A percentile compares a stretch with the other conserved stretches of the same genome.
Evolutionary conservation across 108 stramenopile species (phyloP).

Genomic region (Fistulifera solaris): DNA sequence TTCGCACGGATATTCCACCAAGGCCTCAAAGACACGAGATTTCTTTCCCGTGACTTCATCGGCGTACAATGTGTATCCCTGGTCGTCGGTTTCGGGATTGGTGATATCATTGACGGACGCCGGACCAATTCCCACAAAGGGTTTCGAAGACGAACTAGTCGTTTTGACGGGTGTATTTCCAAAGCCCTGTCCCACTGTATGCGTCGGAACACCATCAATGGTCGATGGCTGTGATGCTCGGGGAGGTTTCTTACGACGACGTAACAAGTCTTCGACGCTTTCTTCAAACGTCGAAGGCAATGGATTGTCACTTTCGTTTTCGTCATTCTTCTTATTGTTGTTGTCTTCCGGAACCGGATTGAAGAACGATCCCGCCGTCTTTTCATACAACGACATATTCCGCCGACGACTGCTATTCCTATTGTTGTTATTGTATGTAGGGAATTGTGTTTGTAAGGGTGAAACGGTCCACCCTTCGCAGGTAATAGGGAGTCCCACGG

Average conservation of each 20-base stretch:
- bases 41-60: constrained; percentile 79
- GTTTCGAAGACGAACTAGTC: constrained; percentile 13
- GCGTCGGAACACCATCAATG: constrained; percentile 36
- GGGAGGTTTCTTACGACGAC: constrained; percentile 16
- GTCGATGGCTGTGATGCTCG: constrained; percentile 30
- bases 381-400: neutral
- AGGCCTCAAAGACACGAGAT: constrained; percentile 80
- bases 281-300: constrained; percentile 12
- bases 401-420: no score
- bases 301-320: constrained; percentile 1
- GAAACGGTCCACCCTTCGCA: no score
- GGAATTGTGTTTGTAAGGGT: no score
- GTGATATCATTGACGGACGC: constrained; percentile 51
- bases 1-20: constrained; percentile 83
- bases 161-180: constrained; percentile 4
- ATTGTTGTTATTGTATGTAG: no score
- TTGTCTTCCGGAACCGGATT: constrained; percentile 31
- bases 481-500: no score
- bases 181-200: constrained; percentile 19
- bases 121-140: constrained; percentile 56
- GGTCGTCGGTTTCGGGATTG: constrained; percentile 78
- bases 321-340: constrained; percentile 15
- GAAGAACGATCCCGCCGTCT: constrained; percentile 46
- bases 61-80: constrained; percentile 85
- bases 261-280: constrained; percentile 17